A percentile compares a stretch with the other conserved stretches of the same genome.
Conservation (phyloP, 768 basidiomycete species). For the Amyloporia xantha region DNA sequence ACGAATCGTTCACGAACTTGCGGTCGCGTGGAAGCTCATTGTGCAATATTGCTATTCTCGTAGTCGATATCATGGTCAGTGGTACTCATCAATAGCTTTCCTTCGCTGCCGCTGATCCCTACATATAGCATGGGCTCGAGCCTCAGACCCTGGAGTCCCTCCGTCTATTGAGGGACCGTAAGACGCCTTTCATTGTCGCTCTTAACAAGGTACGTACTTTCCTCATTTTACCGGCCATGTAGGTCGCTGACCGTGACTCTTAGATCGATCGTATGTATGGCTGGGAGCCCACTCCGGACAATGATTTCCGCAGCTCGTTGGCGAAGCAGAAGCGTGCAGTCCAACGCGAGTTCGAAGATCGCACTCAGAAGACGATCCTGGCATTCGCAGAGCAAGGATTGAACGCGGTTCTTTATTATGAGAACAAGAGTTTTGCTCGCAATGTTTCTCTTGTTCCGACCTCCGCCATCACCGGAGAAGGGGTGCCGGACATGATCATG, state of each 20-base stretch:
- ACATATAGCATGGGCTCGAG: slow-evolving; percentile 82
- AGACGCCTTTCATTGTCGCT: slow-evolving; percentile 98
- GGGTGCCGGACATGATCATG: slow-evolving; percentile 99
- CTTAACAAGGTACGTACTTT: slow-evolving; percentile 87
- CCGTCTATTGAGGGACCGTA: slow-evolving; percentile 81
- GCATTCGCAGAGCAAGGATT: slow-evolving; percentile 98
- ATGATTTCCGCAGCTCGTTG: slow-evolving; percentile 87
- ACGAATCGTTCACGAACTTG: slow-evolving; percentile 98
- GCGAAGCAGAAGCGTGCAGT: slow-evolving; percentile 73
- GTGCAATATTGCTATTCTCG: slow-evolving; percentile 98
- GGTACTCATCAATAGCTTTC: neutral
- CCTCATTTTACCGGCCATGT: slow-evolving; percentile 2
- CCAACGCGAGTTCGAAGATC: slow-evolving; percentile 89
- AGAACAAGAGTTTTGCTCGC: slow-evolving; percentile 91
- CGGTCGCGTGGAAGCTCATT: slow-evolving; percentile 93
- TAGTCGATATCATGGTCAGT: slow-evolving; percentile 93
- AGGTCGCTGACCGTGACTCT: neutral
- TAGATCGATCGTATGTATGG: slow-evolving; percentile 97
- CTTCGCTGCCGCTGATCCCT: neutral
- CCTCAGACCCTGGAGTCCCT: slow-evolving; percentile 97
- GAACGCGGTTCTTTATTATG: slow-evolving; percentile 93
- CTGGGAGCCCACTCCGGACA: slow-evolving; percentile 89
- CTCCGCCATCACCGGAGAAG: slow-evolving; percentile 96
- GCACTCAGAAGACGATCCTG: slow-evolving; percentile 74
- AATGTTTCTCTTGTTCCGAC: slow-evolving; percentile 97